Conservation (phyloP, 306 rosid genomes). For the Lathyrus sativus region DNA sequence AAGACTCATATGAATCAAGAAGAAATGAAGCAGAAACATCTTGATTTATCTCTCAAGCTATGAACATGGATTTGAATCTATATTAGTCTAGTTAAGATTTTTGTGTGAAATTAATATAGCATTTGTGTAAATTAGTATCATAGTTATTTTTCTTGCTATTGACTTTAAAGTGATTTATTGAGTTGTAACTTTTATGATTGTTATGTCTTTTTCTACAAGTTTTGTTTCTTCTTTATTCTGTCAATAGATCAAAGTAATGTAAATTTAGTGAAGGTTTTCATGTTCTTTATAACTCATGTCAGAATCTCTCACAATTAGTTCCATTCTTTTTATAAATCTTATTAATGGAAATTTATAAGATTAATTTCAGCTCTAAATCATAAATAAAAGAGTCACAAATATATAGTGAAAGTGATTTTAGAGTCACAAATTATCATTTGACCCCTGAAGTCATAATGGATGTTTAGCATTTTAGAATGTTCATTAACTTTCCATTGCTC, state of each 20-base stretch:
- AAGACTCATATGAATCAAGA: constrained; percentile 45
- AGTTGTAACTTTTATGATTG: constrained; percentile 36
- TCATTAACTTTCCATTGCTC: no score
- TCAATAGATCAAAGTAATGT: constrained; percentile 23
- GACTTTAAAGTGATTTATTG: constrained; percentile 36
- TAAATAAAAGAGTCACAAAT: no score
- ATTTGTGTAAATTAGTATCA: constrained; percentile 40
- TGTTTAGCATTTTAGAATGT: no score
- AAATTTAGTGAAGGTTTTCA: not conserved
- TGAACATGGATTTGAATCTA: constrained; percentile 23
- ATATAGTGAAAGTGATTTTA: no score
- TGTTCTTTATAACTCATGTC: constrained; percentile 19
- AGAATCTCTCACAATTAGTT: constrained; percentile 18
- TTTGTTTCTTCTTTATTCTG: constrained; percentile 8
- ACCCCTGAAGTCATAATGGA: no score
- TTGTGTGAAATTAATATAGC: constrained; percentile 40
- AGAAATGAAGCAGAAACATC: constrained; percentile 59
- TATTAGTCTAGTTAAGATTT: constrained; percentile 32
- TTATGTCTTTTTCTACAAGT: constrained; percentile 26
- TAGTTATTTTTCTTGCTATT: constrained; percentile 36
- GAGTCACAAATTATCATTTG: no score
- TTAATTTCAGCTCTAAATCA: not conserved
- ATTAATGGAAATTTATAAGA: constrained; percentile 1
- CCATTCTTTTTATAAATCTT: constrained; percentile 9
- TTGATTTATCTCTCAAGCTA: constrained; percentile 80